Base-by-base conservation (phyloP, 2,329 filamentous ascomycete genomes). In the Hawksworthiomyces lignivorus region DNA sequence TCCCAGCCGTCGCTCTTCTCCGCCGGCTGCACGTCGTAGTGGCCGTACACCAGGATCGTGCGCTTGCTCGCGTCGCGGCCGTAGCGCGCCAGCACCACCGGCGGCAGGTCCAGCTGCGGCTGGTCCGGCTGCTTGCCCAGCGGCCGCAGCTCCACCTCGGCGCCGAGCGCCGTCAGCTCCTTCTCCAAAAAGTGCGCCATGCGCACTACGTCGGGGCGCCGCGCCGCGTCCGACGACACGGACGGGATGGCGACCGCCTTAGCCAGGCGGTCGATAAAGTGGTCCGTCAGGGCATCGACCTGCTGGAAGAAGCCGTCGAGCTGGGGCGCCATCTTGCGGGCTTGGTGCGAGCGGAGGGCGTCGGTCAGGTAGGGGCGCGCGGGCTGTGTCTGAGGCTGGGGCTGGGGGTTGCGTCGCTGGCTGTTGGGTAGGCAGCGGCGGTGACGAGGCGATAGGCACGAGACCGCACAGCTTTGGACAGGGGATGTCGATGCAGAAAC, bases 21-120 rank as follows among this genome's bases (percentile, higher is more conserved):
- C 26, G 92, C 92, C 20, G 92, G 92, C 68, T 98, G 92, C 27
- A 98, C 92, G 62, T 98, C 92, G 69, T 98, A 98, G 72, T 98
- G 92, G 36, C 92, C 92, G 60, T 98, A 98, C 35, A 98, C 87
- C 48, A 98, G 75, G 52, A 98, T 92, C 27, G 89, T 97, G 47
- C 86, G 80, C 78, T 97, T 98, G 63, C 77, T 87, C 64, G 84
- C 82, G 63, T 97, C 89, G 63, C 79, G 86, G 52, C 92, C 89
- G 63, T 97, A 97, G 52, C 92, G 83, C 37, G 83, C 90, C 49
- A 98, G 77, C 43, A 98, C 80, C 39, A 95, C 89, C 2, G 92
- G 92, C 4, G 92, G 92, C 14, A 98, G 82, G 43, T 95, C 82
- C 53, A 98, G 81, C 54, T 89, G 74, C 59, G 94, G 87, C 61